Base-by-base conservation (phyloP, 768 basidiomycete genomes). In the Boletales sp. region DNA sequence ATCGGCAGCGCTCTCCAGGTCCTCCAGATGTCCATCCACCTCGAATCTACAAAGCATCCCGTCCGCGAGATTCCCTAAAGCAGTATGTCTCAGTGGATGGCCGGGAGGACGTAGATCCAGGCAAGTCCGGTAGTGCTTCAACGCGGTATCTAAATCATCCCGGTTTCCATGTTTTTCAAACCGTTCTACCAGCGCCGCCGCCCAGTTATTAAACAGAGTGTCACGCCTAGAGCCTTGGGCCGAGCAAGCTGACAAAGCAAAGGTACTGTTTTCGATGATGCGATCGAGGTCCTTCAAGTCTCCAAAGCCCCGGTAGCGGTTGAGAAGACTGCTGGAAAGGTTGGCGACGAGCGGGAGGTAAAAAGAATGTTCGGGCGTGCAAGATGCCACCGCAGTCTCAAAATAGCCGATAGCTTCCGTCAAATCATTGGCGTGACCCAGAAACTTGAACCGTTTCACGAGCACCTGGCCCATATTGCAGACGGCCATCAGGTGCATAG, bases 31-130 rank as follows among this genome's bases (percentile, higher is more conserved):
- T 4, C 65, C 59, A 5, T 61, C 50, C 14, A 46, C 24, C 31
- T 64, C 59, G 53, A 61, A 72, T 19, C 50, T 62, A 51, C 30
- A 6, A 18, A 50, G 43, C 21, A 68, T 48, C 0, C 58, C 50
- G 40, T 39, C 52, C 9, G 57, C 68, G 7, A 72, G 54, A 35
- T 54, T 60, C 6, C 44, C 48, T 29, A 65, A 47, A 38, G 42
- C 35, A 13, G 18, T 30, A 11, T 31, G 17, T 35, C 57, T 60
- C 17, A n/a, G 40, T 15, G 50, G 40, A 46, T 60, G 56, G 14
- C 56, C 62, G 1, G 51, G 59, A 42, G 56, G 56, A 21, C 64
- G 63, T 41, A 64, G 45, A 15, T 48, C 49, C 31, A 64, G 51
- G 30, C 60, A 55, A 17, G 53, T 47, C 38, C 54, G 53, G 46